Evolutionary conservation across 116 monocot genomes (phyloP), one percentile per base, ranked within the genome.

Genomic region (Cymodocea nodosa): DNA sequence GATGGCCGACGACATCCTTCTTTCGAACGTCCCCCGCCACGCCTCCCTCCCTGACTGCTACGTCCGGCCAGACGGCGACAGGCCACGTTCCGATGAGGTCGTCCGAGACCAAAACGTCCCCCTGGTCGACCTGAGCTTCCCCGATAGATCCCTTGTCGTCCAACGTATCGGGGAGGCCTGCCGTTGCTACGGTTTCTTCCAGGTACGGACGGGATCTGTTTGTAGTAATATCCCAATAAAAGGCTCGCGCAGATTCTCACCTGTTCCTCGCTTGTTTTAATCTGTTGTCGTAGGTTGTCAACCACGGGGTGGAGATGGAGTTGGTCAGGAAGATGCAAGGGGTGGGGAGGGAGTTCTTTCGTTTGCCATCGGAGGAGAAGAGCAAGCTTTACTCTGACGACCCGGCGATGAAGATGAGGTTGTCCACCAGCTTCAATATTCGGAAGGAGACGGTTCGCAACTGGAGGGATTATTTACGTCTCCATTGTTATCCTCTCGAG

Each of bases 351-450:
- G 88, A 85, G 23, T 93, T 93, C 74, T 93, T 88, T 75, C 48
- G 12, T 23, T 75, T 88, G 4, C 75, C 92, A 15, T 58, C 64
- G 0, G 92, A 93, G 63, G 92, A 93, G 72, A 93, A 93, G 77
- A 65, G 60, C 66, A 79, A 68, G 35, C 68, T 77, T 16, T 92
- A 92, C 70, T 92, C 88, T 35, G 92, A 87, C 57, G 88, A 93
- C 55, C 83, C 88, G 11, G 23, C 79, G 2, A 87, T 79, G 77
- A 92, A 87, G 71, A 79, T 77, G 53, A 74, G 88, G 56, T 67
- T 88, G 5, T 93, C 88, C 16, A 93, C 92, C 8, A 93, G 92
- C 74, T 93, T 88, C 71, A 88, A 92, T 68, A 75, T 93, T 0
- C 64, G 50, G 63, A 93, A 85, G 63, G 92, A 92, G 78, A 76